phyloP scores from a whole-genome alignment of 2,329 filamentous ascomycete genomes.

The Phialemoniopsis sp. region DNA sequence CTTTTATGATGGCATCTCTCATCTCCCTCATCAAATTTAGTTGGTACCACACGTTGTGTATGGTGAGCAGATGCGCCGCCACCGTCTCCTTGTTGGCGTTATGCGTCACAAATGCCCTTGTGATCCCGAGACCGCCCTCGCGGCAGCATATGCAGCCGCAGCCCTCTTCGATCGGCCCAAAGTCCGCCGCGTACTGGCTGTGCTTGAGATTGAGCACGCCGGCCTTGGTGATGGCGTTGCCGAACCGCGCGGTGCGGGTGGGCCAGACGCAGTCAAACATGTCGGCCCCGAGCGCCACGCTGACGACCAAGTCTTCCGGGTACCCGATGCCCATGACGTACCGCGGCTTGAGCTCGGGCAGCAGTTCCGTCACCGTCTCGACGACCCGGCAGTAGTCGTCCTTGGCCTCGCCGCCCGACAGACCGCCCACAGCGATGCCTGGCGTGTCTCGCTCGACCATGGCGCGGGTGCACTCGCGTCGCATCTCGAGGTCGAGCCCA shows the following conservation, averaged over 20 bases:
- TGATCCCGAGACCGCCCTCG: slow-evolving; percentile 74
- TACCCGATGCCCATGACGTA: slow-evolving; percentile 99
- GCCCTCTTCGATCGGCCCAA: slow-evolving; percentile 75
- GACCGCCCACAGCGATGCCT: slow-evolving; percentile 91
- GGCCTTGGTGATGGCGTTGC: slow-evolving; percentile 79
- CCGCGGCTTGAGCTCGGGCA: slow-evolving; percentile 89
- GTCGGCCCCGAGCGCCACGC: slow-evolving; percentile 88
- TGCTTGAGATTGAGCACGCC: slow-evolving; percentile 86
- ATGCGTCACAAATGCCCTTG: slow-evolving; percentile 86
- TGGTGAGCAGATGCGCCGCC: slow-evolving; percentile 77
- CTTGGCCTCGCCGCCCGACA: slow-evolving; percentile 95
- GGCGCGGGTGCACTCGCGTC: slow-evolving; percentile 74
- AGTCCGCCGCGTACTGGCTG: slow-evolving; percentile 71
- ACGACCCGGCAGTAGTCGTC: slow-evolving; percentile 89
- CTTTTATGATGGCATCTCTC: slow-evolving; percentile 74
- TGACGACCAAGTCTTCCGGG: slow-evolving; percentile 91
- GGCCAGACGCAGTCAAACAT: slow-evolving; percentile 99
- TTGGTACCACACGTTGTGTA: slow-evolving; percentile 95
- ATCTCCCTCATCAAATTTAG: slow-evolving; percentile 75
- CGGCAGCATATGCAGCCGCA: slow-evolving; percentile 80
- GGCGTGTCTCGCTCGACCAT: slow-evolving; percentile 92
- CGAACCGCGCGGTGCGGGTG: slow-evolving; percentile 90
- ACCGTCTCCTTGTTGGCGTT: slow-evolving; percentile 92
- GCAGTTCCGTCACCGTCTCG: slow-evolving; percentile 73
- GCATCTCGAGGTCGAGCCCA: slow-evolving; percentile 82